Conservation (phyloP, 2,329 filamentous ascomycete species). For the Verticillium zaregamsianum region DNA sequence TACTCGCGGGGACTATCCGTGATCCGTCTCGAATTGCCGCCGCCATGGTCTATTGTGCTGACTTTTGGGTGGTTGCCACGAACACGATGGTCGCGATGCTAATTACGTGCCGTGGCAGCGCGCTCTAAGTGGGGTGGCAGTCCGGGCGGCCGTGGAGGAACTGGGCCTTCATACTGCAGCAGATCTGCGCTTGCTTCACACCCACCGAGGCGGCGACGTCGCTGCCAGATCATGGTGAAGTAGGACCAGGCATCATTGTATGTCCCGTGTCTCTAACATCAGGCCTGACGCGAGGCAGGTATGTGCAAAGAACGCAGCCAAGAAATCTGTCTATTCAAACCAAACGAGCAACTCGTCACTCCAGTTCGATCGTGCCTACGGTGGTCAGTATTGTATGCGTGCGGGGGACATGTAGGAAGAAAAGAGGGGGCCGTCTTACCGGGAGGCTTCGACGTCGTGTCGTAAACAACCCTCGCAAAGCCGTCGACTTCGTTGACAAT, state of each 20-base stretch:
- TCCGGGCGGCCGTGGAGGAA: background rate
- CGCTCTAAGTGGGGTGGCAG: background rate
- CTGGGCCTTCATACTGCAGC: background rate
- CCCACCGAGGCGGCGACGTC: too few species aligned
- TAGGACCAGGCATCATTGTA: background rate
- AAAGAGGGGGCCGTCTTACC: constrained; percentile 3
- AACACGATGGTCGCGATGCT: constrained; percentile 7
- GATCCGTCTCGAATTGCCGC: constrained; percentile 27
- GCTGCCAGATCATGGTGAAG: background rate
- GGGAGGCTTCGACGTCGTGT: constrained; percentile 10
- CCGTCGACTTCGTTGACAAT: constrained; percentile 68
- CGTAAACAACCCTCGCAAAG: constrained; percentile 65
- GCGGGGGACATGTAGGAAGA: background rate
- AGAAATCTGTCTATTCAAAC: background rate
- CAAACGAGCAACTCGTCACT: constrained; percentile 33
- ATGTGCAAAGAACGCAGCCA: background rate
- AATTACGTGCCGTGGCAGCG: too few species aligned
- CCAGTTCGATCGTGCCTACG: constrained; percentile 70
- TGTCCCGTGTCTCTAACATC: background rate
- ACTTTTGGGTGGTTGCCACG: background rate
- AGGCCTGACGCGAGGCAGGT: background rate
- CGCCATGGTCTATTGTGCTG: constrained; percentile 23
- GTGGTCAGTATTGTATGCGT: constrained; percentile 23
- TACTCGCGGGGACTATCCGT: background rate
- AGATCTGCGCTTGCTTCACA: background rate